phyloP scores from a whole-genome alignment of 1,284 basidiomycete species.

The Malassezia nana region DNA sequence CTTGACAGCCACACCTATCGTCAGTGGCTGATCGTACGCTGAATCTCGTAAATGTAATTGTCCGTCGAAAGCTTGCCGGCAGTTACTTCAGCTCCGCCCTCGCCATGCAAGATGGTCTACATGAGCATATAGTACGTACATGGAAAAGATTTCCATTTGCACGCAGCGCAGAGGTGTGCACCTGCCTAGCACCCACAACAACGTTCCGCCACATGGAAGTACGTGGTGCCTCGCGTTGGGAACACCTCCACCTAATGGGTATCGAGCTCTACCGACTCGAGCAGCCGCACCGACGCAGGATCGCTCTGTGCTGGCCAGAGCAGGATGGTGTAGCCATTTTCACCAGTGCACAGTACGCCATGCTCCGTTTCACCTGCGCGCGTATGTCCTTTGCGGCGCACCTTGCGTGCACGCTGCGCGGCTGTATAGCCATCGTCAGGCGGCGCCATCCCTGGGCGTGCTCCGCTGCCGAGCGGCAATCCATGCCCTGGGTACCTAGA shows the following conservation, averaged over 20 bases:
- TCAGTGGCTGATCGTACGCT: slow-evolving; percentile 15
- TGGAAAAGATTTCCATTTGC: not conserved
- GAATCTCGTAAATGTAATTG: slow-evolving; percentile 44
- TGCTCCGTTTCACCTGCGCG: slow-evolving; percentile 17
- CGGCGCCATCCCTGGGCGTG: not conserved
- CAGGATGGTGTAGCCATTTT: slow-evolving; percentile 16
- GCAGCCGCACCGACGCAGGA: not conserved
- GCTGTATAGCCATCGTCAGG: not conserved
- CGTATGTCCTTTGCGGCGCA: slow-evolving; percentile 9
- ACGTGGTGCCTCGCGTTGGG: not conserved
- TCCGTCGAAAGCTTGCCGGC: slow-evolving; percentile 26
- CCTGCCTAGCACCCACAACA: not conserved
- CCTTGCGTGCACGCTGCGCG: slow-evolving; percentile 1
- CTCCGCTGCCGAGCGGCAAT: slow-evolving; percentile 4
- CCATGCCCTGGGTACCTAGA: slow-evolving; percentile 15
- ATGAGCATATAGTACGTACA: not conserved
- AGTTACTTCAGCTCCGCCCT: slow-evolving; percentile 28
- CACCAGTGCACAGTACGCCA: slow-evolving; percentile 10
- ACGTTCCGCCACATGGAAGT: not conserved
- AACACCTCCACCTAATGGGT: slow-evolving; percentile 6
- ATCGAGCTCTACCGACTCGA: slow-evolving; percentile 16
- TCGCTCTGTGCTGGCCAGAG: not conserved
- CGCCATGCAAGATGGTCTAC: slow-evolving; percentile 35
- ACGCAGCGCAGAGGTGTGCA: not conserved
- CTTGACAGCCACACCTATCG: slow-evolving; percentile 25